Base-by-base conservation (phyloP, 2,329 filamentous ascomycete species). In the Achaetomium macrosporum region DNA sequence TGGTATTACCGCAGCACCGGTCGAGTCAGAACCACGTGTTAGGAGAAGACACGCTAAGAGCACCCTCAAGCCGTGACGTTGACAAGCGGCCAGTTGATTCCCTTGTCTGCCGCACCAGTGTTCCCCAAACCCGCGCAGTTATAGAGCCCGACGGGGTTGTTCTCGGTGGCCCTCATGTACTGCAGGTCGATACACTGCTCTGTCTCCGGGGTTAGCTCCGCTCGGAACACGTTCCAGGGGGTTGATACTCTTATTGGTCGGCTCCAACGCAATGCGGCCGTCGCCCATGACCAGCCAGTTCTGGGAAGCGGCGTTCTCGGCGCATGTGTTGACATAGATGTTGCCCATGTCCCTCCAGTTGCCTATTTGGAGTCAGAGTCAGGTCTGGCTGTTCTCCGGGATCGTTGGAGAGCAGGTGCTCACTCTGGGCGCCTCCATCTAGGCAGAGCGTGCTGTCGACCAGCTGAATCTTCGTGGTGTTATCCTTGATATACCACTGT, bases 291-390 rank as follows among this genome's bases (percentile, higher is more conserved):
- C 65, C 16, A 64, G 56, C 67, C 67, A 73, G 51, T 68, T 66
- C 61, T 73, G 70, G 8, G 61, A 64, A 15, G 64, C 60, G 16
- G 61, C 61, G 17, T 62, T 65, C 47, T 66, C 66, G 47, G 63
- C 61, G 59, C 70, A 72, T 12, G 66, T 61, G 39, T 64, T 62
- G 25, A 72, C 50, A 47, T 56, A 63, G 58, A 72, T 61, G 51
- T 48, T 64, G n/a, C 64, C 69, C 69, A 72, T 71, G 52, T 72
- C 68, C 59, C 66, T 70, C 69, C 69, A 72, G 63, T 68, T 68
- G 56, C 57, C 68, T 70, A 47, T 49, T 50, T 47, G 42, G n/a
- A 15, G 19, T 41, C 35, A 15, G 8, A 8, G 11, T 37, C 8
- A 37, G 15, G 2, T 33, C 10, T 16, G 40, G 16, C 47, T 30